Conservation (phyloP, 2,329 filamentous ascomycete genomes). For the Claviceps paspali region DNA sequence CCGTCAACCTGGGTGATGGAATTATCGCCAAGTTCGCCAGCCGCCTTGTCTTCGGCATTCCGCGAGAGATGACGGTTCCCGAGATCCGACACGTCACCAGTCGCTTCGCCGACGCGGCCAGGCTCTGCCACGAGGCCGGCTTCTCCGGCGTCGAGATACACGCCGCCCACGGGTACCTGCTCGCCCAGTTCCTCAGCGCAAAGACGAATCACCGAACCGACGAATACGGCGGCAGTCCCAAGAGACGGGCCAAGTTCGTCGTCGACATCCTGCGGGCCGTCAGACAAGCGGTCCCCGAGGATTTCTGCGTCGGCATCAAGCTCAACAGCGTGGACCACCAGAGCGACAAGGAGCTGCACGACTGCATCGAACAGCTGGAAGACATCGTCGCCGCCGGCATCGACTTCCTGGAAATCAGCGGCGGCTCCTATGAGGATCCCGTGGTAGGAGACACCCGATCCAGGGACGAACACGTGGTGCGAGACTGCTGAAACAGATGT, state of each 20-base stretch:
- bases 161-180: slow-evolving; percentile 40
- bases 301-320: slow-evolving; percentile 38
- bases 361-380: slow-evolving; percentile 43
- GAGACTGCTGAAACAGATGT: no score
- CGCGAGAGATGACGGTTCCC: slow-evolving; percentile 35
- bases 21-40: slow-evolving; percentile 18
- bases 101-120: slow-evolving; percentile 37
- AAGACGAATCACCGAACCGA: slow-evolving; percentile 37
- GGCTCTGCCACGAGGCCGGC: slow-evolving; percentile 29
- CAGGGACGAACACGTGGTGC: not conserved
- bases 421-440: slow-evolving; percentile 43
- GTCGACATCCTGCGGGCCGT: slow-evolving; percentile 33
- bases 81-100: slow-evolving; percentile 39
- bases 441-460: slow-evolving; percentile 15
- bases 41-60: slow-evolving; percentile 32
- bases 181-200: slow-evolving; percentile 38
- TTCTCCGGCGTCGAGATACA: slow-evolving; percentile 31
- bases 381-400: slow-evolving; percentile 32
- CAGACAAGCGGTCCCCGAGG: slow-evolving; percentile 18
- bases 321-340: slow-evolving; percentile 44
- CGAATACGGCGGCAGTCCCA: slow-evolving; percentile 36
- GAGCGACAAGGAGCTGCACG: slow-evolving; percentile 26
- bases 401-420: slow-evolving; percentile 55
- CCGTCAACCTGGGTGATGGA: slow-evolving; percentile 24
- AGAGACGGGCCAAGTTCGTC: slow-evolving; percentile 32